phyloP scores from a whole-genome alignment of 768 basidiomycete species.

The Vararia minispora region DNA sequence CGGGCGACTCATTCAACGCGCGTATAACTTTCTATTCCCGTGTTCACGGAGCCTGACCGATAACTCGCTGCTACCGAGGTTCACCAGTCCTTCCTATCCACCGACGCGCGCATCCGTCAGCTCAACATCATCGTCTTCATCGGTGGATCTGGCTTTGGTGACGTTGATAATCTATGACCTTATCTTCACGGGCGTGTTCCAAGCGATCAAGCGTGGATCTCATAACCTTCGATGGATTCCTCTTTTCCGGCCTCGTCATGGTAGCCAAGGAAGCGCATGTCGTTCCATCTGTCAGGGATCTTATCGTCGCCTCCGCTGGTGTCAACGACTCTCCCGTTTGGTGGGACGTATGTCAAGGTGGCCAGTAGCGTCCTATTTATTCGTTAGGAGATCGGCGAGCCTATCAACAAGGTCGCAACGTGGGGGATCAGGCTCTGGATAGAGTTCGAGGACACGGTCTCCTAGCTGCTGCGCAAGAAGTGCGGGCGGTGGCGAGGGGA shows the following conservation, averaged over 20 bases:
- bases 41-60: slow-evolving; percentile 68
- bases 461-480: slow-evolving; percentile 94
- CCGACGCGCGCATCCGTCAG: slow-evolving; percentile 83
- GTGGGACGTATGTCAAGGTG: slow-evolving; percentile 87
- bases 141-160: slow-evolving; percentile 93
- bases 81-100: slow-evolving; percentile 88
- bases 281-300: slow-evolving; percentile 86
- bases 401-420: slow-evolving; percentile 98
- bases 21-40: slow-evolving; percentile 70
- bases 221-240: slow-evolving; percentile 98
- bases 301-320: slow-evolving; percentile 88
- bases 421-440: slow-evolving; percentile 97
- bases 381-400: slow-evolving; percentile 94
- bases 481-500: slow-evolving; percentile 78
- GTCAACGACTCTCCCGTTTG: slow-evolving; percentile 86
- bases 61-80: slow-evolving; percentile 98
- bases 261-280: slow-evolving; percentile 98
- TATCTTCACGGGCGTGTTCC: slow-evolving; percentile 96
- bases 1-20: slow-evolving; percentile 5
- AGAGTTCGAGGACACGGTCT: slow-evolving; percentile 95
- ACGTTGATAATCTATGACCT: slow-evolving; percentile 90
- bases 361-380: slow-evolving; percentile 96
- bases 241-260: slow-evolving; percentile 96
- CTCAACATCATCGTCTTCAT: slow-evolving; percentile 84
- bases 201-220: slow-evolving; percentile 73